Evolutionary conservation across 1,284 basidiomycete species (phyloP).

Genomic region (Dichomitus squalens): DNA sequence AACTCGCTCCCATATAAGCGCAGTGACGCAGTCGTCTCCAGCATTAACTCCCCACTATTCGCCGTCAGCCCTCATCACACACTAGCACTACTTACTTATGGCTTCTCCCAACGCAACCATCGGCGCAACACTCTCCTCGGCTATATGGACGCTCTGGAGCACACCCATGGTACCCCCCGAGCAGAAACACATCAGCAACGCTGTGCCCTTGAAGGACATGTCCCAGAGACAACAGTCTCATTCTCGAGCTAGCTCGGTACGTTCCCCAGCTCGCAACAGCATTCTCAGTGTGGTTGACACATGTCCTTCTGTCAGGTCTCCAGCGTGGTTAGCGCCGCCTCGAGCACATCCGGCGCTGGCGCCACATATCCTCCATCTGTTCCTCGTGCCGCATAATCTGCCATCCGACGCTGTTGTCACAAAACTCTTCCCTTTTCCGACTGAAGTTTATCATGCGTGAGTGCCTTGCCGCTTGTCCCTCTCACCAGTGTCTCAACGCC

Average conservation of each 20-base stretch:
- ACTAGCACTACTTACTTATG: not conserved
- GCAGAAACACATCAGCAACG: slow-evolving; percentile 5
- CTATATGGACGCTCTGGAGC: slow-evolving; percentile 26
- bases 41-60: too few relatives aligned
- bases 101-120: slow-evolving; percentile 1
- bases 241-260: slow-evolving; percentile 7
- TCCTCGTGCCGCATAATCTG: not conserved
- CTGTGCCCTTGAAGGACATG: slow-evolving; percentile 18
- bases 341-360: not conserved
- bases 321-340: not conserved
- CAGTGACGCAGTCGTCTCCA: too few relatives aligned
- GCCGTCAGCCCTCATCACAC: not conserved
- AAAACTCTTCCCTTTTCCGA: too few relatives aligned
- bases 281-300: not conserved
- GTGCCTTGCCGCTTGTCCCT: too few relatives aligned
- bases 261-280: not conserved
- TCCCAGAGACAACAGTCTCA: not conserved
- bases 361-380: not conserved
- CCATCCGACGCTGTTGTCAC: too few relatives aligned
- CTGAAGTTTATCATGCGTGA: too few relatives aligned
- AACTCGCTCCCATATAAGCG: too few relatives aligned
- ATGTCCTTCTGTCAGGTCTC: not conserved
- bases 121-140: slow-evolving; percentile 15
- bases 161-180: slow-evolving; percentile 30
- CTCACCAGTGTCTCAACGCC: too few relatives aligned